A percentile compares a stretch with the other conserved stretches of the same genome.
Conservation (phyloP, 192 early-diverging fungal species). For the Rhizophagus clarus region DNA sequence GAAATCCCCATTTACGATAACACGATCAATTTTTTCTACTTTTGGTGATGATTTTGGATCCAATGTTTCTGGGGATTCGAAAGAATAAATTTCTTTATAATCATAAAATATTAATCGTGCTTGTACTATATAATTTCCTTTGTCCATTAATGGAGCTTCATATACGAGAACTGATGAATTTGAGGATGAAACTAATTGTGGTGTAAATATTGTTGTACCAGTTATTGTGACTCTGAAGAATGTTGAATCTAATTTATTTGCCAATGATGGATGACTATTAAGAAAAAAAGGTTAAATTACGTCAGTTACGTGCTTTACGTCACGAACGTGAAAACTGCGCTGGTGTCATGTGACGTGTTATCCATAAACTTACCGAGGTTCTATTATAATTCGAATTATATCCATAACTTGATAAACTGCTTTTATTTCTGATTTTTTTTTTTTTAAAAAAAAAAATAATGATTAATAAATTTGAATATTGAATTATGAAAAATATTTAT, state of each 20-base stretch:
- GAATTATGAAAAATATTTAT: too few relatives aligned
- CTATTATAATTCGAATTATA: not conserved
- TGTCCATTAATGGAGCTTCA: not conserved
- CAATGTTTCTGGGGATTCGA: not conserved
- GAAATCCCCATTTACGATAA: not conserved
- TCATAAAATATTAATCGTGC: not conserved
- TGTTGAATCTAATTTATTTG: not conserved
- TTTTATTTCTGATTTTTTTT: too few relatives aligned
- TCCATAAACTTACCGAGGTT: not conserved
- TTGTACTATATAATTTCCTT: not conserved
- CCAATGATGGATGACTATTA: not conserved
- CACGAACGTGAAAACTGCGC: too few relatives aligned
- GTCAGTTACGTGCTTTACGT: too few relatives aligned
- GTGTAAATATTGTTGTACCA: not conserved
- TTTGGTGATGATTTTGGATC: not conserved
- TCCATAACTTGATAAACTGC: too few relatives aligned
- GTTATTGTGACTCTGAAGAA: not conserved
- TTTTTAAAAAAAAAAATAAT: too few relatives aligned
- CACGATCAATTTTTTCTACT: not conserved
- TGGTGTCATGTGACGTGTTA: not conserved
- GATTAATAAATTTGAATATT: too few relatives aligned
- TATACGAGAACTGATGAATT: not conserved
- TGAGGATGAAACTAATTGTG: not conserved
- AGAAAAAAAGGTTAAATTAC: too few relatives aligned
- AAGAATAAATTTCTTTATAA: not conserved